Evolutionary conservation across 768 basidiomycete species (phyloP), one percentile per base, ranked within the genome.

Genomic region (Pholiota microspora): DNA sequence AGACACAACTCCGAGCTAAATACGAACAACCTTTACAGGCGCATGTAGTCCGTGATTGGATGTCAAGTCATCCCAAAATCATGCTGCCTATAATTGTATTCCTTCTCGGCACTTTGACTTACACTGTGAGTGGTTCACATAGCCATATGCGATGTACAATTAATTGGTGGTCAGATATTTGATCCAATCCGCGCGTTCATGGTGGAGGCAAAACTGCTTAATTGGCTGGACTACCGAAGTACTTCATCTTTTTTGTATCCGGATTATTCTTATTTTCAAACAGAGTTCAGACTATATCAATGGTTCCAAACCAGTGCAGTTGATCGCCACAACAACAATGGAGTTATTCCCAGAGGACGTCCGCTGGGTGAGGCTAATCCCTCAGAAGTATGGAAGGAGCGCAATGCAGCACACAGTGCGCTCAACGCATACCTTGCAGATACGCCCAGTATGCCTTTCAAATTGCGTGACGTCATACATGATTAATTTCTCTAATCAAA

Each of bases 131-230:
- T 71, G 6, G 9, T 23, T 28, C n/a, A 18, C 32, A 15, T 46
- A 18, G 49, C 49, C 25, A 24, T n/a, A 7, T 15, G 23, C 29
- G n/a, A 38, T 38, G 36, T 13, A 50, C n/a, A 40, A 28, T 55
- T 12, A 56, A 16, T n/a, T 51, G 23, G n/a, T 15, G 7, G 7
- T 0, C 57, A 96, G 89, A 82, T 98, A 49, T 97, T 98, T 63
- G 94, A 98, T 68, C 94, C 94, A 2, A 81, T 99, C 36, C 86
- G 96, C 24, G 82, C 85, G 2, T 74, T 93, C 55, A 92, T 86
- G 76, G 81, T 98, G 0, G 80, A 92, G 72, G 83, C 83, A 23
- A 91, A 93, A 63, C 77, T 97, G 62, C 73, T 88, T 42, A 79
- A 92, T 36, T 91, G 91, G 80, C 94, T 97, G 62, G 86, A 96